Base-by-base conservation (phyloP, 2,329 filamentous ascomycete species). In the Clathrospora elynae region DNA sequence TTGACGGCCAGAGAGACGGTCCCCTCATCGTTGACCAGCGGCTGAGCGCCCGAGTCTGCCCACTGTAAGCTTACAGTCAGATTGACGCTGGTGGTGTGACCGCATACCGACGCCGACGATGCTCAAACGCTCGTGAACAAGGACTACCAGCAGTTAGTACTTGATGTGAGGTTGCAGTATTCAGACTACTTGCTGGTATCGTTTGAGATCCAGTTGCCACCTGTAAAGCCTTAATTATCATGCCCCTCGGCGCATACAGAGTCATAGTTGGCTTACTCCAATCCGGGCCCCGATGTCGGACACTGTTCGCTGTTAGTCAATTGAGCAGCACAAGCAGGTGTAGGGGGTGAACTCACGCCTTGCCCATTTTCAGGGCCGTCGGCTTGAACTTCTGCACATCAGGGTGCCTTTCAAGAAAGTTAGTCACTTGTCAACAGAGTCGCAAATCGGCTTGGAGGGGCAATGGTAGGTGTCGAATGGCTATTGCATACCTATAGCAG, bases 301-400 rank as follows among this genome's bases (percentile, higher is more conserved):
- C 83, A 70, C 90, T 95, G 71, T 38, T 61, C 44, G 59, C 54
- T 64, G 46, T 57, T 57, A 77, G 57, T 64, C 61, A 68, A 63
- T 64, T 53, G 48, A 30, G 42, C 17, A 18, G 36, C 25, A 17
- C 40, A 28, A 30, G 33, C 32, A 30, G 18, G 5, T 10, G 11
- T 26, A 24, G 31, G 26, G 24, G 25, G 24, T 16, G 39, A 34
- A 82, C 88, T 74, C 82, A 95, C 90, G 89, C 87, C 81, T 96
- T 96, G 59, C 90, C 85, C 77, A 97, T 87, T 76, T 87, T 87
- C 74, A 97, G 80, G 67, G 92, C 92, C 52, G 87, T 92, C 36
- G 92, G 87, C 84, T 96, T 96, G 81, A 97, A 97, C 69, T 90
- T 91, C 69, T 88, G 85, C 66, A 96, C 90, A 82, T 96, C 88